phyloP scores from a whole-genome alignment of 495 filamentous ascomycete genomes.

The Astrothelium subdiscretum region DNA sequence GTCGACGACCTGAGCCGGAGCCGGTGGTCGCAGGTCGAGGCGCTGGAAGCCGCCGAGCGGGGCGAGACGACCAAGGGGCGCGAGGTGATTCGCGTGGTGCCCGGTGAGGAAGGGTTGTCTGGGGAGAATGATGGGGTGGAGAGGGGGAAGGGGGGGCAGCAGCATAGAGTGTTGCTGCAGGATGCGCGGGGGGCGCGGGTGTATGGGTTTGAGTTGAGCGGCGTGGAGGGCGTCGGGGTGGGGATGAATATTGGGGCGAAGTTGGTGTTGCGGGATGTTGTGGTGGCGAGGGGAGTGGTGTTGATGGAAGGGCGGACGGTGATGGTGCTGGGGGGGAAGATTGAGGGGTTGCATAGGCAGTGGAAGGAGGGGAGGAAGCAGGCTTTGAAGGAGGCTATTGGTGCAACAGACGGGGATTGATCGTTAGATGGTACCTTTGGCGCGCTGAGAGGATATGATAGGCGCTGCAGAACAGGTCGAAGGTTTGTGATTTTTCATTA shows the following conservation, averaged over 20 bases:
- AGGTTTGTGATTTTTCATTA: not conserved
- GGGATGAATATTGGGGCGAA: conserved; percentile 71
- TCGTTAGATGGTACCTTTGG: not conserved
- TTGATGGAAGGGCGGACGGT: conserved; percentile 56
- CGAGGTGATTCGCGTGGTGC: conserved; percentile 65
- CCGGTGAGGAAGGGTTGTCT: conserved; percentile 44
- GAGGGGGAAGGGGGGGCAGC: conserved; percentile 32
- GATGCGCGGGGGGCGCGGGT: conserved; percentile 60
- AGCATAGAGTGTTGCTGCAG: conserved; percentile 73
- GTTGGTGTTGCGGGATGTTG: conserved; percentile 52
- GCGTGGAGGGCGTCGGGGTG: conserved; percentile 51
- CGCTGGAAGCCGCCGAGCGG: conserved; percentile 67
- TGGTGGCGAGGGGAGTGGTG: conserved; percentile 65
- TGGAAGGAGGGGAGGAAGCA: conserved; percentile 68
- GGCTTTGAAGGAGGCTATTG: conserved; percentile 44
- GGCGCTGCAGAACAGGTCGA: not conserved
- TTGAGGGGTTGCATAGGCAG: conserved; percentile 62
- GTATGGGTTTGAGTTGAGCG: conserved; percentile 61
- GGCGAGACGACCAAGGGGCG: conserved; percentile 73
- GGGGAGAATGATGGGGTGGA: conserved; percentile 34
- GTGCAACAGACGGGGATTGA: conserved; percentile 3
- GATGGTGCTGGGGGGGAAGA: conserved; percentile 70
- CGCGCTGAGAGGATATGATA: not conserved
- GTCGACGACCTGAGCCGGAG: conserved; percentile 70
- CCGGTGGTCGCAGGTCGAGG: conserved; percentile 76